Evolutionary conservation across 345 rosid species (phyloP), one percentile per base, ranked within the genome.

Genomic region (Rubroshorea leprosula): DNA sequence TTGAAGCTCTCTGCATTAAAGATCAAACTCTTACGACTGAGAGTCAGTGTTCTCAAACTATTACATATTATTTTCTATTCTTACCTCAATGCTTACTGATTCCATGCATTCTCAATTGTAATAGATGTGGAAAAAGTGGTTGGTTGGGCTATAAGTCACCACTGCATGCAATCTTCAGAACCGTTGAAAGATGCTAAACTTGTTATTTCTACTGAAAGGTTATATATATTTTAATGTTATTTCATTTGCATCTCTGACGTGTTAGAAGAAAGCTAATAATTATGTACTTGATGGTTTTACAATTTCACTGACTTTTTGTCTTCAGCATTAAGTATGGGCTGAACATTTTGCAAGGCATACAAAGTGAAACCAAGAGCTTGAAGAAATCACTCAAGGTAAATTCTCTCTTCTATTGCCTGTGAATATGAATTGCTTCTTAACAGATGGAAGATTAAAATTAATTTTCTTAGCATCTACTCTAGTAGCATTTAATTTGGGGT

Each of bases 121-220:
- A 29, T 54, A 94, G 99, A 88, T 69, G 99, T 78, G 65, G 99
- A 94, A 72, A 94, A 90, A 78, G 74, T 85, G 58, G 90, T 85
- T 17, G 99, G 99, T 52, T 94, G 96, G 97, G 93, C 96, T 48
- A 52, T 83, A 23, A 77, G 96, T 64, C 81, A 85, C 71, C 92
- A 85, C 63, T 83, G 85, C 50, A 87, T 85, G 97, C 78, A 81
- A 67, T 68, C 80, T 57, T 64, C 81, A n/a, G 89, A 87, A 59
- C 64, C 21, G 55, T 72, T 16, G 9, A 73, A 76, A 78, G 95
- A 90, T 71, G 71, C 74, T 57, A 83, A 83, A 69, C 88, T 89
- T 27, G 63, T 77, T 60, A 70, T 94, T 53, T 82, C 95, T 5
- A 72, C 82, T 51, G 90, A 87, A 63, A 89, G 97, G 99, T 94